phyloP scores from a whole-genome alignment of 495 filamentous ascomycete genomes.

The Massariosphaeria phaeospora region DNA sequence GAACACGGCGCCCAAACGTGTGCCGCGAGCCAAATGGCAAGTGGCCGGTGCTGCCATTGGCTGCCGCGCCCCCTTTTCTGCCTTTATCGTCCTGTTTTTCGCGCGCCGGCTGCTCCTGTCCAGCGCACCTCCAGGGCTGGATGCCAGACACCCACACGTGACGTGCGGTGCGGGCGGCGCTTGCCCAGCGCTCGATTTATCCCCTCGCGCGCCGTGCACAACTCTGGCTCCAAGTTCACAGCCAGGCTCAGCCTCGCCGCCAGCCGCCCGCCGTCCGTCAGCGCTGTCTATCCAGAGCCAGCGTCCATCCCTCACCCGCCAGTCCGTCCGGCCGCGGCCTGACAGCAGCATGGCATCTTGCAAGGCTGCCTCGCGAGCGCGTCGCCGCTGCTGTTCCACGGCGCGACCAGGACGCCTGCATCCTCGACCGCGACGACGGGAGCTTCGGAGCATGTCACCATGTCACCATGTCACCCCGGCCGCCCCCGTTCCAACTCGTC shows the following conservation, averaged over 20 bases:
- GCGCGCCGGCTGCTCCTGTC: neutral
- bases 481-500: conserved; percentile 27
- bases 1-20: neutral
- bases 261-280: too few relatives aligned
- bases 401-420: neutral
- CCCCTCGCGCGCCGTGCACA: conserved; percentile 14
- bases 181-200: neutral
- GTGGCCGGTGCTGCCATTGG: conserved; percentile 6
- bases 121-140: neutral
- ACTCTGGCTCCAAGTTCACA: too few relatives aligned
- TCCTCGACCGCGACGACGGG: neutral
- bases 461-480: neutral
- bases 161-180: conserved; percentile 3
- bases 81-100: conserved; percentile 21
- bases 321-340: too few relatives aligned
- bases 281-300: too few relatives aligned
- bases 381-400: neutral
- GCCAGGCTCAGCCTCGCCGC: conserved; percentile 2
- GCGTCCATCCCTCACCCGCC: too few relatives aligned
- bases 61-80: conserved; percentile 10
- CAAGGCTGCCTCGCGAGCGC: conserved; percentile 13
- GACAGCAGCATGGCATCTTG: too few relatives aligned
- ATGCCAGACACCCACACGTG: conserved; percentile 14
- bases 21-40: neutral
- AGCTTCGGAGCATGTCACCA: neutral